phyloP scores from a whole-genome alignment of 75 land plant genomes.

The Selaginella moellendorffii region DNA sequence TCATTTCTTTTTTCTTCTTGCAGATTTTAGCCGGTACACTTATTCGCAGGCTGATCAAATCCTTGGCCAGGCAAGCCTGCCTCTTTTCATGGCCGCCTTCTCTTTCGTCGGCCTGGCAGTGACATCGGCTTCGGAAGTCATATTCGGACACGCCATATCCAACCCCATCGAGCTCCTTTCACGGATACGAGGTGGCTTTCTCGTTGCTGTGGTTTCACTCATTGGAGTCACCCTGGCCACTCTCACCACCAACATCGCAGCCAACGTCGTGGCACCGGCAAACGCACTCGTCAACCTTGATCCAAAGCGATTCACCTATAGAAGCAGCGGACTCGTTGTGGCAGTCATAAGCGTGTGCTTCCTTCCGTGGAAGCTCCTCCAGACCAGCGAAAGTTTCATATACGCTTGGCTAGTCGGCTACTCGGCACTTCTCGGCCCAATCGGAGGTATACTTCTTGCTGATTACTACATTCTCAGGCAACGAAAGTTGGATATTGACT shows the following conservation, averaged over 20 bases:
- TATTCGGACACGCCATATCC: constrained; percentile 58
- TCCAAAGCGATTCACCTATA: constrained; percentile 48
- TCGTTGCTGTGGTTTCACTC: constrained; percentile 36
- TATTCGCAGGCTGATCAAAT: constrained; percentile 56
- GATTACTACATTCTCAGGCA: constrained; percentile 49
- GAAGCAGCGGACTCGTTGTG: constrained; percentile 46
- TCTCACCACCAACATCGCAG: constrained; percentile 82
- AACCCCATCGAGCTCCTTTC: constrained; percentile 61
- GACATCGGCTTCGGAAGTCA: constrained; percentile 61
- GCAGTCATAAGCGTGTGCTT: constrained; percentile 58
- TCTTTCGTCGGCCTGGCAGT: constrained; percentile 77
- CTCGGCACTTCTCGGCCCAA: constrained; percentile 82
- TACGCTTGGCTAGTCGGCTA: constrained; percentile 88
- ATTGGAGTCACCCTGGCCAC: constrained; percentile 69
- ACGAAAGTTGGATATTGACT: constrained; percentile 31
- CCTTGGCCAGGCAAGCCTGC: constrained; percentile 61
- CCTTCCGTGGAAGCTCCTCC: constrained; percentile 71
- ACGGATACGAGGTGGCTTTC: constrained; percentile 38
- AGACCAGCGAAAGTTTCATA: constrained; percentile 72
- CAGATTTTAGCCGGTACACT: constrained; percentile 63
- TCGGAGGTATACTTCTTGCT: constrained; percentile 54
- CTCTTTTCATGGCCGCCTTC: constrained; percentile 74
- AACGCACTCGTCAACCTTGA: constrained; percentile 70
- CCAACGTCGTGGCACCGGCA: constrained; percentile 89
- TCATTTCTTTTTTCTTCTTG: neutral